Conservation (phyloP, 768 basidiomycete species). For the Xanthoconium stramineum region DNA sequence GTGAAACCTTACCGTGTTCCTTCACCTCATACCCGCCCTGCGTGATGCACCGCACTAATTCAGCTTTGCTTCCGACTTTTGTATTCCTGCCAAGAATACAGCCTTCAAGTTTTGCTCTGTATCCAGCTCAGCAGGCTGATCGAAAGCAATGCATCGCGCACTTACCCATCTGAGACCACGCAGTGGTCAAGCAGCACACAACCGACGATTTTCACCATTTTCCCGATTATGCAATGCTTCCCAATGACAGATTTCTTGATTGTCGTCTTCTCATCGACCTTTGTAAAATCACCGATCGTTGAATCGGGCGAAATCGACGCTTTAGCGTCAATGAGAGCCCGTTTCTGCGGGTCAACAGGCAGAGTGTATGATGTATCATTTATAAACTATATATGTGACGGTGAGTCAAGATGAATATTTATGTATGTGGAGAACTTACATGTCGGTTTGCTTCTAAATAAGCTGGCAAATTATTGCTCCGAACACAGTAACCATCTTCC, state of each 20-base stretch:
- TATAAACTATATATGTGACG: slow-evolving; percentile 38
- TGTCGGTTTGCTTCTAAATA: slow-evolving; percentile 81
- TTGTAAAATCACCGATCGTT: slow-evolving; percentile 78
- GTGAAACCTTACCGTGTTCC: slow-evolving; percentile 46
- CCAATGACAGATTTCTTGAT: slow-evolving; percentile 82
- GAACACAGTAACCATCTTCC: slow-evolving; percentile 53
- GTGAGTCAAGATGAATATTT: slow-evolving; percentile 13
- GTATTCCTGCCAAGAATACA: slow-evolving; percentile 76
- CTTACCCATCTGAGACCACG: slow-evolving; percentile 79
- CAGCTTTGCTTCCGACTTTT: slow-evolving; percentile 66
- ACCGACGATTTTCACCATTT: slow-evolving; percentile 76
- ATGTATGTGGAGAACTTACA: slow-evolving; percentile 39
- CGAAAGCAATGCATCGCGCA: background rate
- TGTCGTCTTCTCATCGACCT: slow-evolving; percentile 72
- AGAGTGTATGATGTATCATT: slow-evolving; percentile 48
- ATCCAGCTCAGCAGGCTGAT: slow-evolving; percentile 6
- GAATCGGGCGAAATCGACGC: slow-evolving; percentile 83
- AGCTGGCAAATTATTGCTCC: slow-evolving; percentile 72
- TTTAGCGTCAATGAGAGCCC: slow-evolving; percentile 71
- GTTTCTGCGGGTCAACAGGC: slow-evolving; percentile 59
- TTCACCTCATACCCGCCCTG: slow-evolving; percentile 77
- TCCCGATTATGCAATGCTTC: slow-evolving; percentile 80
- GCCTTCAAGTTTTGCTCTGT: slow-evolving; percentile 71
- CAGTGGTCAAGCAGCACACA: slow-evolving; percentile 90
- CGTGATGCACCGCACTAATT: slow-evolving; percentile 64